A percentile compares a stretch with the other conserved stretches of the same genome.
Conservation (phyloP, 352 stramenopile species). For the Phytopythium mirpurense region DNA sequence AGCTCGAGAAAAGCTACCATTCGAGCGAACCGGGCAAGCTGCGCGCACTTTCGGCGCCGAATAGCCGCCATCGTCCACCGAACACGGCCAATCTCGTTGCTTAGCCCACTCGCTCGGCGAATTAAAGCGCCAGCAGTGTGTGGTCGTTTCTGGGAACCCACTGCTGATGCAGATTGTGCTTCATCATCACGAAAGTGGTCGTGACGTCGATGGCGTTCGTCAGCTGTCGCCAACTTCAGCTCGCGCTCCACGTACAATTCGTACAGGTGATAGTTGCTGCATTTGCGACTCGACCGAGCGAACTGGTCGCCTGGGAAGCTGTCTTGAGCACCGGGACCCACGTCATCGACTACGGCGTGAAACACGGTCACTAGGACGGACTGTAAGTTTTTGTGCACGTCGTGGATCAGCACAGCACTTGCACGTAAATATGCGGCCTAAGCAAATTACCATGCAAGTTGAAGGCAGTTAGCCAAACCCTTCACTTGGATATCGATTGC, state of each 20-base stretch:
- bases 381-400: slow-evolving; percentile 18
- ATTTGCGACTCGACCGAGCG: slow-evolving; percentile 44
- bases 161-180: not conserved
- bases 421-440: not conserved
- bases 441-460: not conserved
- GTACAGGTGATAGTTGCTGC: slow-evolving; percentile 60
- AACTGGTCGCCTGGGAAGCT: slow-evolving; percentile 50
- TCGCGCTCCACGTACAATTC: slow-evolving; percentile 47
- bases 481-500: not conserved
- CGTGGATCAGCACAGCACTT: not conserved
- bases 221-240: slow-evolving; percentile 39
- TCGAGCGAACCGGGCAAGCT: slow-evolving; percentile 47
- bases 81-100: slow-evolving; percentile 22
- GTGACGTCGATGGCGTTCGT: slow-evolving; percentile 39
- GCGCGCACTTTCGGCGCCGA: slow-evolving; percentile 41
- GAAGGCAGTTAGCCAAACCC: not conserved
- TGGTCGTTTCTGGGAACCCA: not conserved
- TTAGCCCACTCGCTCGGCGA: not conserved
- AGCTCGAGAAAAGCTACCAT: slow-evolving; percentile 58
- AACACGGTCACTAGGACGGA: slow-evolving; percentile 31
- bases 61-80: slow-evolving; percentile 71
- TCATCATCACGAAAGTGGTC: slow-evolving; percentile 33
- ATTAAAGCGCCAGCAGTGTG: not conserved
- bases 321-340: slow-evolving; percentile 15
- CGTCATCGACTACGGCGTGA: slow-evolving; percentile 30